Evolutionary conservation across 1,139 yeast species (phyloP).

Genomic region (Diutina pseudorugosa): DNA sequence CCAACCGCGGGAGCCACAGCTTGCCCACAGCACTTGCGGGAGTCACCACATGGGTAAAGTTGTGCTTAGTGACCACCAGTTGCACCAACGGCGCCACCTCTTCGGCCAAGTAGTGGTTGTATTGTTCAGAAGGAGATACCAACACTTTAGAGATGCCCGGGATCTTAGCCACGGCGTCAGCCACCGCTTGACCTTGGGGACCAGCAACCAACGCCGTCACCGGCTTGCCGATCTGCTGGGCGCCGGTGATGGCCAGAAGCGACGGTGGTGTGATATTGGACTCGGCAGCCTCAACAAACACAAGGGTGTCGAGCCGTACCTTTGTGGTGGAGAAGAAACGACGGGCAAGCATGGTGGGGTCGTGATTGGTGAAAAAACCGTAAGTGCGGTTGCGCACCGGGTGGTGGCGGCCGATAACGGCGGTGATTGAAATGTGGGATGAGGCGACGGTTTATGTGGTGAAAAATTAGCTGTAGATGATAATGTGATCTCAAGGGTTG

Average conservation of each 20-base stretch:
- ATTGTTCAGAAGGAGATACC: conserved; percentile 36
- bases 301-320: conserved; percentile 39
- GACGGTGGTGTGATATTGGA: conserved; percentile 55
- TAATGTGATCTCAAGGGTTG: too few species aligned
- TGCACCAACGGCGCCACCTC: conserved; percentile 47
- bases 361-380: background rate
- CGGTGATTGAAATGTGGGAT: too few species aligned
- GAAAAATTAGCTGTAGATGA: too few species aligned
- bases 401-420: background rate
- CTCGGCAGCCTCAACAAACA: conserved; percentile 53
- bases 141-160: conserved; percentile 34
- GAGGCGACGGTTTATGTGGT: too few species aligned
- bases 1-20: conserved; percentile 75
- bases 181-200: conserved; percentile 31
- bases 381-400: background rate
- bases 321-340: conserved; percentile 21
- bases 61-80: conserved; percentile 30
- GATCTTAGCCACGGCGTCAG: conserved; percentile 22
- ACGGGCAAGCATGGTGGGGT: conserved; percentile 4
- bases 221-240: conserved; percentile 51
- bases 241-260: conserved; percentile 53
- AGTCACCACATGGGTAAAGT: conserved; percentile 59
- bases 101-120: conserved; percentile 54
- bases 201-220: conserved; percentile 53
- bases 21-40: conserved; percentile 85